Evolutionary conservation across 176 grass and related monocot genomes (phyloP).

Genomic region (Bothriochloa decipiens): DNA sequence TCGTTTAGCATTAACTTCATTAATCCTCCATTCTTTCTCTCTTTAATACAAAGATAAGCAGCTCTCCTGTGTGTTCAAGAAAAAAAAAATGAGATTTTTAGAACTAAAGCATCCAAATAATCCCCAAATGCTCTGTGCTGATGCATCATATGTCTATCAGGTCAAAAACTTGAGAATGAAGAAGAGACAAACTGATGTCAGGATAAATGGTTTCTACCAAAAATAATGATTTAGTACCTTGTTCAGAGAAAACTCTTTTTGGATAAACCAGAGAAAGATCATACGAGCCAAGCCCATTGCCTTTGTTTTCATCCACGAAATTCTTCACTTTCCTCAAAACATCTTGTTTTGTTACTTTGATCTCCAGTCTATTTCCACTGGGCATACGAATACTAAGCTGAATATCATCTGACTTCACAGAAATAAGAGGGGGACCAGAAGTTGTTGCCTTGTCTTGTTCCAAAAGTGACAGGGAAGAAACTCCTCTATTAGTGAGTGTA

Average conservation of each 20-base stretch:
- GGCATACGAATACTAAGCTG: constrained; percentile 82
- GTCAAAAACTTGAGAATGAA: not conserved
- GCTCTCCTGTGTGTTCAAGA: not conserved
- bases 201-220: not conserved
- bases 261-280: constrained; percentile 94
- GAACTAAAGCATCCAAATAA: no score
- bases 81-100: no score
- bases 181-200: not conserved
- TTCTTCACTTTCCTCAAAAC: constrained; percentile 71
- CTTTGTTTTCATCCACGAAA: constrained; percentile 74
- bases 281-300: constrained; percentile 52
- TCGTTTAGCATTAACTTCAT: not conserved
- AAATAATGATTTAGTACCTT: constrained; percentile 58
- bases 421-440: constrained; percentile 34
- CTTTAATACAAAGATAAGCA: not conserved
- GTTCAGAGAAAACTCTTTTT: constrained; percentile 70
- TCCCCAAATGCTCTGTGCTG: no score
- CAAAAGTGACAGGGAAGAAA: constrained; percentile 35
- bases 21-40: not conserved
- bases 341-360: constrained; percentile 72
- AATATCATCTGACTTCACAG: constrained; percentile 66
- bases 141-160: no score
- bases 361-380: constrained; percentile 77
- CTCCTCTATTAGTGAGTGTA: constrained; percentile 25
- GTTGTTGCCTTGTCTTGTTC: constrained; percentile 44